Conservation (phyloP, 1,284 basidiomycete genomes). For the Naganishia sp. region DNA sequence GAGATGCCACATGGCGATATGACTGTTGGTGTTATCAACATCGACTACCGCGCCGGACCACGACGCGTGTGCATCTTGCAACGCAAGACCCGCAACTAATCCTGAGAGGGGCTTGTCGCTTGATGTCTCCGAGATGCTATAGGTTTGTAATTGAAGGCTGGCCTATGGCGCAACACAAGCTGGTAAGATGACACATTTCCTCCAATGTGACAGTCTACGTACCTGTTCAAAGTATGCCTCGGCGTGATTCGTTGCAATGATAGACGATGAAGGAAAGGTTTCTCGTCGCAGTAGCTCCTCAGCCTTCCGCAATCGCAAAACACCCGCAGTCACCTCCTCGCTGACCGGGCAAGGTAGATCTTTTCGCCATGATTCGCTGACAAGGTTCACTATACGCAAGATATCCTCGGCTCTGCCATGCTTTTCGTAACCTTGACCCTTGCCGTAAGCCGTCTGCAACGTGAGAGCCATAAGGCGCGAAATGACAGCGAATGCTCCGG, state of each 20-base stretch:
- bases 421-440: conserved; percentile 23
- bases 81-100: neutral
- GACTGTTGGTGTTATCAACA: neutral
- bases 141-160: conserved; percentile 12
- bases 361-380: neutral
- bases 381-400: conserved; percentile 4
- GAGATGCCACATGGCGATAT: conserved; percentile 37
- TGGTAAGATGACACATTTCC: neutral
- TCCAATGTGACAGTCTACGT: neutral
- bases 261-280: neutral
- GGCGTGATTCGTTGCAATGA: neutral
- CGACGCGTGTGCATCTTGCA: neutral
- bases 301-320: conserved; percentile 7
- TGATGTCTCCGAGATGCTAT: conserved; percentile 30
- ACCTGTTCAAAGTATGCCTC: conserved; percentile 29
- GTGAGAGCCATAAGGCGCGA: conserved; percentile 39
- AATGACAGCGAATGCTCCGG: conserved; percentile 23
- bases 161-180: neutral
- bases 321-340: conserved; percentile 3
- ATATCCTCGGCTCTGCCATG: conserved; percentile 15
- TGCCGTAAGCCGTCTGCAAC: conserved; percentile 29
- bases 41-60: conserved; percentile 16
- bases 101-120: conserved; percentile 3
- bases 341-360: neutral
- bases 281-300: conserved; percentile 18